phyloP scores from a whole-genome alignment of 495 filamentous ascomycete genomes.

The Hyaloscypha variabilis region DNA sequence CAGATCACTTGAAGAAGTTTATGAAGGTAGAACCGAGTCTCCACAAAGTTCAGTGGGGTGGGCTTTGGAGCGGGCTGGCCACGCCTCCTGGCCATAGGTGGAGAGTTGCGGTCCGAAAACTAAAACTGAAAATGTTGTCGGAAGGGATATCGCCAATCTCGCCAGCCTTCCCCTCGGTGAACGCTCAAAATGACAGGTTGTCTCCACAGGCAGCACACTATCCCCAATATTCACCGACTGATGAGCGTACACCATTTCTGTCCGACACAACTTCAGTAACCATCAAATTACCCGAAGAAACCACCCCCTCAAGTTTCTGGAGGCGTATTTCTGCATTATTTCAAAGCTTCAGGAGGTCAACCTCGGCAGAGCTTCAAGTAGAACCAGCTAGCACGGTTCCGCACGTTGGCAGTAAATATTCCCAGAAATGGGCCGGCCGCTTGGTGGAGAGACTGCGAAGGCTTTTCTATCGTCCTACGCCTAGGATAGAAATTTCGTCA shows the following conservation, averaged over 20 bases:
- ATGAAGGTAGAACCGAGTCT: constrained; percentile 15
- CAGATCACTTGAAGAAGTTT: constrained; percentile 19
- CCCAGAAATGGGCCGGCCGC: not conserved
- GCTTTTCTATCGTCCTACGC: not conserved
- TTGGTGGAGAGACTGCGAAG: constrained; percentile 3
- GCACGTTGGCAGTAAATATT: not conserved
- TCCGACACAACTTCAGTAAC: not conserved
- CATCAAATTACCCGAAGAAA: not conserved
- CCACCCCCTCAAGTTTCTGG: not conserved
- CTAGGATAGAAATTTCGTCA: not conserved
- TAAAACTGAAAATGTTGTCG: not conserved
- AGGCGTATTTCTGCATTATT: not conserved
- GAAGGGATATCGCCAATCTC: not conserved
- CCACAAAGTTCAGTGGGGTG: constrained; percentile 11
- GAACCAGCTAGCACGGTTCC: not conserved
- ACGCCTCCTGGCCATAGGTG: constrained; percentile 8
- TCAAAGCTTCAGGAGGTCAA: constrained; percentile 3
- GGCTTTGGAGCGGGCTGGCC: not conserved
- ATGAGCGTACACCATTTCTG: constrained; percentile 1
- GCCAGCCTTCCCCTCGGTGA: not conserved
- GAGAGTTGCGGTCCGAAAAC: not conserved
- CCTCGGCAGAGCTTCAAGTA: not conserved
- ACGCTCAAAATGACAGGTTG: not conserved
- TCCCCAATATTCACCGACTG: not conserved
- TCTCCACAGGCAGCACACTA: not conserved